These are phyloP conservation scores for Escallonia herrerae DNA, from an alignment of 129 eudicot genomes.

Conservation along the genomic window DNA sequence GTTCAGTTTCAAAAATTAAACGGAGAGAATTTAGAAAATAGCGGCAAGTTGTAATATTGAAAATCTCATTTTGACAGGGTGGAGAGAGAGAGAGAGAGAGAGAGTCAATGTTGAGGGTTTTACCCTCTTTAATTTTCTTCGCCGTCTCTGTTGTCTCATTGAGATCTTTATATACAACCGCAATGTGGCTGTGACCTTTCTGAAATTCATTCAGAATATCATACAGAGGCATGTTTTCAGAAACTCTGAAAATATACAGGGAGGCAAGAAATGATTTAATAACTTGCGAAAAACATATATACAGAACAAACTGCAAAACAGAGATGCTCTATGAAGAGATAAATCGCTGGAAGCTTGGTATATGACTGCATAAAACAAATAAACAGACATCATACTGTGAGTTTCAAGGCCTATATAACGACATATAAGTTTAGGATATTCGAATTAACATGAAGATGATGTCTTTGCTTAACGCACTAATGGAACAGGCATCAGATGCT, in stretches of 20 bases:
- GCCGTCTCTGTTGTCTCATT: conserved; percentile 39
- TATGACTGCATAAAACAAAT: no score
- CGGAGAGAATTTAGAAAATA: not conserved
- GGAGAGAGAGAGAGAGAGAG: not conserved
- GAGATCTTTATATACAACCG: conserved; percentile 84
- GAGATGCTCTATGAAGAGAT: no score
- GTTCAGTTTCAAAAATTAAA: not conserved
- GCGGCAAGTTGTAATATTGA: no score
- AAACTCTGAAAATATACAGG: conserved; percentile 48
- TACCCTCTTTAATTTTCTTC: conserved; percentile 46
- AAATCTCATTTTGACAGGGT: no score
- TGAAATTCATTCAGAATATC: conserved; percentile 94
- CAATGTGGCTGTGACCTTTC: conserved; percentile 98
- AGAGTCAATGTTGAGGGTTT: not conserved
- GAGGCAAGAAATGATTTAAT: not conserved
- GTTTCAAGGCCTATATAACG: no score
- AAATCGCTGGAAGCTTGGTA: no score
- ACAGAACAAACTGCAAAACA: not conserved
- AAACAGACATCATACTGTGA: no score
- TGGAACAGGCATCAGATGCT: no score
- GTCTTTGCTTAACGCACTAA: no score
- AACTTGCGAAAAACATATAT: not conserved
- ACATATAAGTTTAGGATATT: no score
- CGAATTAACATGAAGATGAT: no score
- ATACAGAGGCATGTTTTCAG: conserved; percentile 90